Percentiles rank a stretch among this genome's conserved stretches.
Evolutionary conservation across 1,284 basidiomycete genomes (phyloP).

Genomic region (Somion occarium): DNA sequence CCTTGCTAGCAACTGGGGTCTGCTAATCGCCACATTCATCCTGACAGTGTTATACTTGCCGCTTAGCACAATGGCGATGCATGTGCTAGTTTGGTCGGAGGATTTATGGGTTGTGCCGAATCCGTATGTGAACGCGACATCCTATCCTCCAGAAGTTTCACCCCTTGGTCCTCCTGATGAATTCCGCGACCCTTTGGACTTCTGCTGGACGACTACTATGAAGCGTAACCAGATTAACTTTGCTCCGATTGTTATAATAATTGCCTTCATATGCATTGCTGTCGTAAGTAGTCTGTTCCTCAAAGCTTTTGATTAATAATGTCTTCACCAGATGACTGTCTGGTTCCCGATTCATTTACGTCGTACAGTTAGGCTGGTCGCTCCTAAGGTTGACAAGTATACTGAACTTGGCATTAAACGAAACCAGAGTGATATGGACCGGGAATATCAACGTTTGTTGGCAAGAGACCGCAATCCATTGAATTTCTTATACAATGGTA

Average conservation of each 20-base stretch:
- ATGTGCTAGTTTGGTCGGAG: slow-evolving; percentile 67
- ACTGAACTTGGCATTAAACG: slow-evolving; percentile 68
- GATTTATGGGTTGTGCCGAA: slow-evolving; percentile 72
- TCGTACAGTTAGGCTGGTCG: slow-evolving; percentile 49
- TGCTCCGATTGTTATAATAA: slow-evolving; percentile 58
- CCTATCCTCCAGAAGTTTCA: slow-evolving; percentile 40
- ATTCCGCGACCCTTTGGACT: slow-evolving; percentile 63
- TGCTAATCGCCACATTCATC: slow-evolving; percentile 57
- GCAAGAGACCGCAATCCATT: slow-evolving; percentile 66
- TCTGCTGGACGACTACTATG: slow-evolving; percentile 79
- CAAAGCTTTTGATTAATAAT: slow-evolving; percentile 5
- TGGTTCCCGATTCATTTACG: slow-evolving; percentile 70
- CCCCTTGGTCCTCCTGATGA: slow-evolving; percentile 52
- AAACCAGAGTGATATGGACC: slow-evolving; percentile 55
- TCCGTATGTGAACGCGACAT: slow-evolving; percentile 58
- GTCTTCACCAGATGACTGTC: slow-evolving; percentile 48
- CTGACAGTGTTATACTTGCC: slow-evolving; percentile 66
- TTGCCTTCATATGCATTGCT: slow-evolving; percentile 50
- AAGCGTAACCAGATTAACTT: slow-evolving; percentile 68
- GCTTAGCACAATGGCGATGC: slow-evolving; percentile 65
- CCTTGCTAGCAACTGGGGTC: slow-evolving; percentile 42
- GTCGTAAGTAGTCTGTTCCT: slow-evolving; percentile 36
- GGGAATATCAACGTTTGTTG: slow-evolving; percentile 69
- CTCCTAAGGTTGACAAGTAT: slow-evolving; percentile 64
- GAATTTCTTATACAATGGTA: slow-evolving; percentile 68